Evolutionary conservation across 1,139 yeast species (phyloP).

Genomic region (Hyphopichia pseudoburtonii): DNA sequence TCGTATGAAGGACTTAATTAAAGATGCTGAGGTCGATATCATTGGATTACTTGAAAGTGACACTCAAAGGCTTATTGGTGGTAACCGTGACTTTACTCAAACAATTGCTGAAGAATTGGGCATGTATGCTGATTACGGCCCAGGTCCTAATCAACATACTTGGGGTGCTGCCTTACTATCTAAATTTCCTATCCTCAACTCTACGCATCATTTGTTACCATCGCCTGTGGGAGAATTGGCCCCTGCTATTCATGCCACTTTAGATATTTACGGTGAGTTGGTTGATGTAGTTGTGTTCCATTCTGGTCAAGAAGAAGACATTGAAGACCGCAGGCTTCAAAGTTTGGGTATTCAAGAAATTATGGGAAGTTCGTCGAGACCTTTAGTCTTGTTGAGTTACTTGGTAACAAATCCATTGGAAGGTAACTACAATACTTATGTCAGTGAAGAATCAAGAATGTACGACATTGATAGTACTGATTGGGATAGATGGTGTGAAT

Average conservation of each 20-base stretch:
- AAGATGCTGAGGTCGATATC: constrained; percentile 85
- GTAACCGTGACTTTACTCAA: constrained; percentile 92
- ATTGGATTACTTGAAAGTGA: constrained; percentile 90
- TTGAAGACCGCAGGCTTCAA: constrained; percentile 87
- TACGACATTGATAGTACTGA: constrained; percentile 90
- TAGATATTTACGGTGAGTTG: constrained; percentile 81
- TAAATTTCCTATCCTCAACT: constrained; percentile 87
- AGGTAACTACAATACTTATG: constrained; percentile 88
- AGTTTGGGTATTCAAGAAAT: constrained; percentile 72
- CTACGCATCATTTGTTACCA: constrained; percentile 88
- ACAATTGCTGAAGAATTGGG: constrained; percentile 88
- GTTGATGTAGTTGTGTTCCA: constrained; percentile 97
- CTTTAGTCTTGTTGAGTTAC: constrained; percentile 81
- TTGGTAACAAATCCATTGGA: constrained; percentile 82
- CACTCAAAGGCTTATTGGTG: constrained; percentile 91
- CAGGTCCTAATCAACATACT: constrained; percentile 96
- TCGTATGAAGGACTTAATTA: constrained; percentile 79
- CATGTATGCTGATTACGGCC: constrained; percentile 95
- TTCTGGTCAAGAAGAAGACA: constrained; percentile 97
- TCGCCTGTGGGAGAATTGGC: constrained; percentile 97
- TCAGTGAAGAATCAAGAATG: constrained; percentile 81
- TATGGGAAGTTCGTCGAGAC: constrained; percentile 77
- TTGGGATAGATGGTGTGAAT: constrained; percentile 99
- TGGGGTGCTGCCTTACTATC: constrained; percentile 96
- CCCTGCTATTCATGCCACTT: constrained; percentile 95